Evolutionary conservation across 73 alveolate species (phyloP), one percentile per base, ranked within the genome.

Genomic region (Loxodes magnus): DNA sequence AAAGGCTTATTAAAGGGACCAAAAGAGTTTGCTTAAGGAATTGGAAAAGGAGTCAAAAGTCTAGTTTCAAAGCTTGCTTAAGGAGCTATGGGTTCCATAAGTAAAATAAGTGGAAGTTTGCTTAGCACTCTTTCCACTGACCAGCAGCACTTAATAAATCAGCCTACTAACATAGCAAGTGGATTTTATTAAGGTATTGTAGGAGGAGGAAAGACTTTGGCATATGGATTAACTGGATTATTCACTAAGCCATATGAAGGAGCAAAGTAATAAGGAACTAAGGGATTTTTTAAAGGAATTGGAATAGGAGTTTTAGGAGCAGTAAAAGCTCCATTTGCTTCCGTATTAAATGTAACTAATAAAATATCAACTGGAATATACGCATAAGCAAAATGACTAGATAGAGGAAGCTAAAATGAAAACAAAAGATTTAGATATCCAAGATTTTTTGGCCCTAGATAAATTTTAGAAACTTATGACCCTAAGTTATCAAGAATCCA

Each of bases 301-400:
- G 97, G 97, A 10, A 49, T 77, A n/a, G 97, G 97, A 6, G 19
- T 87, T 9, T 25, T 82, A 7, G 97, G 97, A 19, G 87, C 79
- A 4, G 76, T 71, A 5, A 79, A 79, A n/a, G 56, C 95, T 17
- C 97, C 97, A 28, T 67, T 87, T 25, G 67, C 95, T 1, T 90
- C 90, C 6, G 67, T 80, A 3, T 41, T 87, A 24, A 82, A 91
- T 57, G 25, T 74, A 0, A 82, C 91, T 3, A 67, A 61, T 34
- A 61, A 71, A 38, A 48, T 87, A 12, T 58, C 87, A 22, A 66
- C 79, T 14, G 97, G 97, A 22, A 56, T 87, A 19, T 76, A 82
- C 62, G 77, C 70, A 35, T 67, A 87, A 22, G 94, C 90, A 5
- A 60, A 50, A 7, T 59, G 59, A 22, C 43, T 87, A 4, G 71